Evolutionary conservation across 129 eudicot genomes (phyloP).

Genomic region (Logfia minima): DNA sequence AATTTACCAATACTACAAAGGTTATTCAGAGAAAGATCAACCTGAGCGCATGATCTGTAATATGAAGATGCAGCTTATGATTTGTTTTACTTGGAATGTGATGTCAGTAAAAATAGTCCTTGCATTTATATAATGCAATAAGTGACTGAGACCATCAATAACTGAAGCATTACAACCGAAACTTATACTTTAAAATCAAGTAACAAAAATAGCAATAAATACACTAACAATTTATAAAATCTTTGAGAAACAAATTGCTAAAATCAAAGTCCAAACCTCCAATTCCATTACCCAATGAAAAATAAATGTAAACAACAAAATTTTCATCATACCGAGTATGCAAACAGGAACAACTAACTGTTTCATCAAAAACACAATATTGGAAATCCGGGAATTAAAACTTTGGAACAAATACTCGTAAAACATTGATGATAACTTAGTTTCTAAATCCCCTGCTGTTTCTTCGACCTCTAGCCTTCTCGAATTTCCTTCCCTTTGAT

Average conservation of each 20-base stretch:
- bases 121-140: too few species aligned
- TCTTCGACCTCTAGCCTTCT: conserved; percentile 63
- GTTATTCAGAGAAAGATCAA: too few species aligned
- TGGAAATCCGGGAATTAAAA: conserved; percentile 1
- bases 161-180: too few species aligned
- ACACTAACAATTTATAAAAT: too few species aligned
- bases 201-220: too few species aligned
- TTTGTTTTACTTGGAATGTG: too few species aligned
- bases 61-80: too few species aligned
- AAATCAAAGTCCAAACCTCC: not conserved
- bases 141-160: too few species aligned
- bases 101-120: too few species aligned
- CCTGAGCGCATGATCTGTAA: too few species aligned
- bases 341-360: conserved; percentile 19
- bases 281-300: conserved; percentile 19
- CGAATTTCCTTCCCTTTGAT: conserved; percentile 56
- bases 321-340: conserved; percentile 17
- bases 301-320: conserved; percentile 21
- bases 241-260: not conserved
- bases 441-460: conserved; percentile 55
- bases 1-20: too few species aligned
- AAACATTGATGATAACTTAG: not conserved
- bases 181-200: too few species aligned
- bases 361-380: conserved; percentile 8
- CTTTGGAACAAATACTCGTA: not conserved